Conservation (phyloP, 2,329 filamentous ascomycete genomes). For the Phoma sp. region DNA sequence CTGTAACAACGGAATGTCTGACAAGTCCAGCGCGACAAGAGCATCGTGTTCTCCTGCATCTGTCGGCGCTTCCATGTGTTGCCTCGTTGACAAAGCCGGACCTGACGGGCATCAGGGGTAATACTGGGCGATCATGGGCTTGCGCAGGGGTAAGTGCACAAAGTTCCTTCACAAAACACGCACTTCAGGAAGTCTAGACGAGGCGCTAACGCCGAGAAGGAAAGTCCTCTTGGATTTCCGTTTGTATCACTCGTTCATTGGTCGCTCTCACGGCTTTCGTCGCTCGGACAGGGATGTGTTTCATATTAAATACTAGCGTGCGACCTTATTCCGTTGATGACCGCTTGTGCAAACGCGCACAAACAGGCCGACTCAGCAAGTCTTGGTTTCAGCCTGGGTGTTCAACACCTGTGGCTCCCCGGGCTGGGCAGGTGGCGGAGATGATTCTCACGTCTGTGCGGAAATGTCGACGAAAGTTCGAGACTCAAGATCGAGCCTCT, state of each 20-base stretch:
- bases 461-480: constrained; percentile 23
- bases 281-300: constrained; percentile 27
- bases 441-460: constrained; percentile 25
- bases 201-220: constrained; percentile 21
- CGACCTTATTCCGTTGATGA: constrained; percentile 21
- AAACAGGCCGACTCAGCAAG: constrained; percentile 19
- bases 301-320: constrained; percentile 28
- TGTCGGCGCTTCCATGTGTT: constrained; percentile 28
- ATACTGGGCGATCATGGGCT: constrained; percentile 27
- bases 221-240: constrained; percentile 16
- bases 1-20: constrained; percentile 2
- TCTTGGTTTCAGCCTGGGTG: constrained; percentile 26
- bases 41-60: constrained; percentile 4
- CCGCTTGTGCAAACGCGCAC: constrained; percentile 29
- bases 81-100: constrained; percentile 22
- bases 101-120: constrained; percentile 33
- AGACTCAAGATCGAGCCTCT: constrained; percentile 22
- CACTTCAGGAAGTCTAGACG: constrained; percentile 26
- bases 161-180: constrained; percentile 23
- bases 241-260: constrained; percentile 20
- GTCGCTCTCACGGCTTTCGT: constrained; percentile 7
- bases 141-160: constrained; percentile 28
- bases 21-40: constrained; percentile 9
- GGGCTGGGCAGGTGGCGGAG: constrained; percentile 20
- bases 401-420: constrained; percentile 22